Conservation (phyloP, 192 early-diverging fungal genomes). For the Rhizophlyctis rosea region DNA sequence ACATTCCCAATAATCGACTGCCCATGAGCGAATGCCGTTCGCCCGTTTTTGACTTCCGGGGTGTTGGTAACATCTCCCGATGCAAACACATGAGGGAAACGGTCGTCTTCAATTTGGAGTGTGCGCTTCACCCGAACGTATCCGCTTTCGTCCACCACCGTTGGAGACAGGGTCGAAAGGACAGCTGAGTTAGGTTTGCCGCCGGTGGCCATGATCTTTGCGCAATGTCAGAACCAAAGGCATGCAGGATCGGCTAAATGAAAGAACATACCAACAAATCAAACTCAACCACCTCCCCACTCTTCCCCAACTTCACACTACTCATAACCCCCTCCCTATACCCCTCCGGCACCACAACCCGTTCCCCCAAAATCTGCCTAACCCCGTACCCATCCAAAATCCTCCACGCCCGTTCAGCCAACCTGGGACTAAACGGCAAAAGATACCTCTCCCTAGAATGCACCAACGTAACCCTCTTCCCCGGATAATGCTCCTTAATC, state of each 20-base stretch:
- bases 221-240: background rate
- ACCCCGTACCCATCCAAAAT: background rate
- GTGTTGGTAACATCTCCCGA: conserved; percentile 64
- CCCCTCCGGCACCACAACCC: conserved; percentile 62
- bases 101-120: conserved; percentile 57
- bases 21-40: conserved; percentile 16
- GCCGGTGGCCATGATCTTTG: conserved; percentile 72
- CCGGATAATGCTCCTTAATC: conserved; percentile 56
- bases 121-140: conserved; percentile 64
- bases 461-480: conserved; percentile 57
- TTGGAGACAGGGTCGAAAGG: conserved; percentile 55
- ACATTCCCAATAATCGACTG: no score
- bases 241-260: no score
- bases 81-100: conserved; percentile 65
- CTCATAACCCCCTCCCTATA: conserved; percentile 48
- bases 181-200: conserved; percentile 66
- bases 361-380: conserved; percentile 31
- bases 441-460: conserved; percentile 64
- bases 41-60: conserved; percentile 45
- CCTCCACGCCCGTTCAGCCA: background rate
- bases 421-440: background rate
- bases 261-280: no score
- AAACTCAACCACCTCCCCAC: conserved; percentile 36
- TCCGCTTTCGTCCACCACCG: conserved; percentile 51
- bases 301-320: conserved; percentile 37